Evolutionary conservation across 2,329 filamentous ascomycete genomes (phyloP), one percentile per base, ranked within the genome.

Genomic region (Verticillium klebahnii): DNA sequence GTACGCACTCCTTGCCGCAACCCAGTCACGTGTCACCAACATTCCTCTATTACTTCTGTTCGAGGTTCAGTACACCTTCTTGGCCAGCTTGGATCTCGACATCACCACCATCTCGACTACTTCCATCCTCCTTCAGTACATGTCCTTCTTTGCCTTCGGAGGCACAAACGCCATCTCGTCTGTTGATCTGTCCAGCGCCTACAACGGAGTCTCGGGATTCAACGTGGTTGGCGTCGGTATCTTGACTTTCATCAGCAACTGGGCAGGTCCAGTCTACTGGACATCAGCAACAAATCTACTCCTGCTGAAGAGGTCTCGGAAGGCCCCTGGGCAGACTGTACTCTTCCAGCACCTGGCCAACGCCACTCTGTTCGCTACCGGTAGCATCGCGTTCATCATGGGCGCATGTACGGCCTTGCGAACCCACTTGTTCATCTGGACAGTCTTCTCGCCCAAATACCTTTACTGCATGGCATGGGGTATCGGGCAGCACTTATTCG

Each of bases 361-460:
- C 50, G 74, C 91, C 69, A 96, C 93, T 1, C 74, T 89, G 12
- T 96, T 95, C 72, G 78, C 85, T 12, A 82, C 89, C 1, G 78
- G 80, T 1, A 87, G 86, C 65, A 75, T 91, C 60, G 75, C 86
- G 2, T 89, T 87, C 56, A 89, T 97, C 29, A 98, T 98, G 94
- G 86, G 84, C 15, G 93, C 94, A 17, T 99, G 95, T 74, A 93
- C 90, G 57, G 81, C 85, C 8, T 75, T 99, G 71, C 82, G 94
- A 67, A 92, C 91, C 34, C 95, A 99, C 80, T 75, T 99, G 62
- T 99, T 99, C 73, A 93, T 99, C 64, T 99, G 95, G 95, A 98
- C 94, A 0, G 95, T 99, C 12, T 99, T 99, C 75, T 96, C 92
- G 66, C 95, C 95, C 0, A 99, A 98, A 75, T 98, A 93, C 74